These are phyloP conservation scores for Obba rivulosa DNA, from an alignment of 768 basidiomycete genomes.

Conservation along the genomic window DNA sequence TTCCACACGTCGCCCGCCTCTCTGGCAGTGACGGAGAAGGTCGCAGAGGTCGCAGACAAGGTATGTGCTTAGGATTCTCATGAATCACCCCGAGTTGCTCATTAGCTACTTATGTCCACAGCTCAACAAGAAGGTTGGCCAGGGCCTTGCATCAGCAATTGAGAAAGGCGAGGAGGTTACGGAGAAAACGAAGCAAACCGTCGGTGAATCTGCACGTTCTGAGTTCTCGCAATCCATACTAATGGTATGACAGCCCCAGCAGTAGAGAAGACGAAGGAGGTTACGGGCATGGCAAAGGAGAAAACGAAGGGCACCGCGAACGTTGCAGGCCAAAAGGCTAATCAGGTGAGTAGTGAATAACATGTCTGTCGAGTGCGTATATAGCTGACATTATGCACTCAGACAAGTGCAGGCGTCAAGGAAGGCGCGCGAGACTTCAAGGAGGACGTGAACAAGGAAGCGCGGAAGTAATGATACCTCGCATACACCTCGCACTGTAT, in stretches of 20 bases:
- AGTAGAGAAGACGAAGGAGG: not conserved
- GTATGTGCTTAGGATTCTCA: conserved; percentile 14
- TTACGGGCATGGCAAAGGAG: conserved; percentile 27
- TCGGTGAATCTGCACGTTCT: conserved; percentile 21
- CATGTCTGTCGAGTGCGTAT: too few relatives aligned
- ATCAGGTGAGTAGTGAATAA: conserved; percentile 31
- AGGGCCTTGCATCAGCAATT: conserved; percentile 35
- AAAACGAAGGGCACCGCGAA: conserved; percentile 32
- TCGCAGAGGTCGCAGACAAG: conserved; percentile 33
- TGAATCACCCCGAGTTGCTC: not conserved
- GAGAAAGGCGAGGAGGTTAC: conserved; percentile 37
- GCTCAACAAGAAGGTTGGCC: conserved; percentile 37
- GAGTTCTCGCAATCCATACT: not conserved
- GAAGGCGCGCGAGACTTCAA: conserved; percentile 24
- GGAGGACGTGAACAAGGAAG: conserved; percentile 21
- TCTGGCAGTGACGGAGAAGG: conserved; percentile 33
- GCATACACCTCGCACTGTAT: not conserved
- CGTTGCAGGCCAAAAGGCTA: conserved; percentile 31
- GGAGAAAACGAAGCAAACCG: conserved; percentile 31
- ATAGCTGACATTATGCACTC: not conserved
- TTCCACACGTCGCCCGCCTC: conserved; percentile 28
- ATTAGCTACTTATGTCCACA: conserved; percentile 7
- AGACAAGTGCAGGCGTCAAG: conserved; percentile 20
- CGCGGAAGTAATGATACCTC: conserved; percentile 15
- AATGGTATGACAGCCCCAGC: not conserved